Conservation (phyloP, 345 rosid genomes). For the Murraya paniculata region DNA sequence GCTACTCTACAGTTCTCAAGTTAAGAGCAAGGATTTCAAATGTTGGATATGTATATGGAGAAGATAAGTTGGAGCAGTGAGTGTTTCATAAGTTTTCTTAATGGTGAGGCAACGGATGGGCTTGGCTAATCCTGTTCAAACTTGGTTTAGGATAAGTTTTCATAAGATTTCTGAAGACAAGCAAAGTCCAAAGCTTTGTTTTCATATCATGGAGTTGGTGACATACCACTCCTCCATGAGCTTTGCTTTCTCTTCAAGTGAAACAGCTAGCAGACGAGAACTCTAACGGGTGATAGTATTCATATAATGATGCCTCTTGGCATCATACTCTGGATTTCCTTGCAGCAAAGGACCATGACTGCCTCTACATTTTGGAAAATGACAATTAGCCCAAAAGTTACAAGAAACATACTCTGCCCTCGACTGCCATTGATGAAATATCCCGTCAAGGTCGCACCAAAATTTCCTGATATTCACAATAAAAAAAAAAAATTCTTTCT, state of each 20-base stretch:
- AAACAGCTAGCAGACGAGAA: slow-evolving; percentile 52
- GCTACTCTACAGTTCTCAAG: too few species aligned
- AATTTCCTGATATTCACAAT: slow-evolving; percentile 44
- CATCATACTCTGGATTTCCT: slow-evolving; percentile 65
- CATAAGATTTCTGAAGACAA: neutral
- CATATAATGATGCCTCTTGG: slow-evolving; percentile 64
- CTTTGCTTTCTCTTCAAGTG: slow-evolving; percentile 71
- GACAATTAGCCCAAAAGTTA: neutral
- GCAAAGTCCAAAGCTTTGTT: neutral
- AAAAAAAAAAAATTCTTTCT: too few species aligned
- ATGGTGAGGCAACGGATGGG: neutral
- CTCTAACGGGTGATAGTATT: slow-evolving; percentile 75
- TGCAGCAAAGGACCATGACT: slow-evolving; percentile 83
- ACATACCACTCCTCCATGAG: slow-evolving; percentile 91
- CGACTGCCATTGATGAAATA: slow-evolving; percentile 59
- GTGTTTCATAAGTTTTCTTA: neutral
- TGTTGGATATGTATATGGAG: neutral
- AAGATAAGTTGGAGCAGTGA: neutral
- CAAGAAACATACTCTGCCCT: slow-evolving; percentile 51
- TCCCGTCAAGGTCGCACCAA: slow-evolving; percentile 70
- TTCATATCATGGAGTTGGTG: neutral
- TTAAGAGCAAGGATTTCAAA: neutral
- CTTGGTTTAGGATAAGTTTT: neutral
- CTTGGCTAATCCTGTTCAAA: neutral
- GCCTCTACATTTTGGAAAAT: slow-evolving; percentile 32